Evolutionary conservation across 2,329 filamentous ascomycete genomes (phyloP).

Genomic region (Monosporascus sp.): DNA sequence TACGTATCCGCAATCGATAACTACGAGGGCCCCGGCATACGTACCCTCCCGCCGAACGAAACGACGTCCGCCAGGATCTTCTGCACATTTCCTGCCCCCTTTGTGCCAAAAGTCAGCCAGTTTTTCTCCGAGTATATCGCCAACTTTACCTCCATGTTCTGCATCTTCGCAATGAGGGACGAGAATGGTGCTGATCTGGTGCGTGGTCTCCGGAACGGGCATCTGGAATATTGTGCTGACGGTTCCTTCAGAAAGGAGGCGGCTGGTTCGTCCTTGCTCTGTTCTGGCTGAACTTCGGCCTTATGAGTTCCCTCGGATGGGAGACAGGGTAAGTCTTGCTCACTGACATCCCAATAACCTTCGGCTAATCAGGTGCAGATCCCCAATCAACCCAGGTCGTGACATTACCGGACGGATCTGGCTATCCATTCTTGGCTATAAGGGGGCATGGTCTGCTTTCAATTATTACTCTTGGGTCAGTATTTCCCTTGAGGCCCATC

Average conservation of each 20-base stretch:
- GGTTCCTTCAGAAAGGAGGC: slow-evolving; percentile 44
- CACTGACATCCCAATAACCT: background rate
- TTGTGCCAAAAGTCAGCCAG: slow-evolving; percentile 60
- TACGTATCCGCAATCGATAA: slow-evolving; percentile 69
- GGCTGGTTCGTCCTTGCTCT: slow-evolving; percentile 52
- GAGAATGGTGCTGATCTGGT: slow-evolving; percentile 33
- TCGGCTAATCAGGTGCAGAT: background rate
- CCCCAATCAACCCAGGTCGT: slow-evolving; percentile 62
- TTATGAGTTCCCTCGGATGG: slow-evolving; percentile 70
- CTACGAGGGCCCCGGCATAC: slow-evolving; percentile 53
- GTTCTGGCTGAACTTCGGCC: slow-evolving; percentile 69
- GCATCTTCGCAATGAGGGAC: slow-evolving; percentile 61
- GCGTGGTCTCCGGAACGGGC: background rate
- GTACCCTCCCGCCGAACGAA: slow-evolving; percentile 52
- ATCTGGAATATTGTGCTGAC: background rate
- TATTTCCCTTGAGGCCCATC: background rate
- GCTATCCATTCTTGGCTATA: slow-evolving; percentile 64
- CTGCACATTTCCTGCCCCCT: slow-evolving; percentile 63
- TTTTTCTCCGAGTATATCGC: slow-evolving; percentile 70
- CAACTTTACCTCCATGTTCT: slow-evolving; percentile 62
- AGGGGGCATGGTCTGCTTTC: slow-evolving; percentile 59
- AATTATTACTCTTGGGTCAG: slow-evolving; percentile 68
- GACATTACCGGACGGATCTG: slow-evolving; percentile 66
- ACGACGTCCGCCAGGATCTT: slow-evolving; percentile 66
- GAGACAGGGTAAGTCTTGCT: slow-evolving; percentile 59